phyloP scores from a whole-genome alignment of 2,329 filamentous ascomycete genomes.

The Thielaviopsis euricoi region DNA sequence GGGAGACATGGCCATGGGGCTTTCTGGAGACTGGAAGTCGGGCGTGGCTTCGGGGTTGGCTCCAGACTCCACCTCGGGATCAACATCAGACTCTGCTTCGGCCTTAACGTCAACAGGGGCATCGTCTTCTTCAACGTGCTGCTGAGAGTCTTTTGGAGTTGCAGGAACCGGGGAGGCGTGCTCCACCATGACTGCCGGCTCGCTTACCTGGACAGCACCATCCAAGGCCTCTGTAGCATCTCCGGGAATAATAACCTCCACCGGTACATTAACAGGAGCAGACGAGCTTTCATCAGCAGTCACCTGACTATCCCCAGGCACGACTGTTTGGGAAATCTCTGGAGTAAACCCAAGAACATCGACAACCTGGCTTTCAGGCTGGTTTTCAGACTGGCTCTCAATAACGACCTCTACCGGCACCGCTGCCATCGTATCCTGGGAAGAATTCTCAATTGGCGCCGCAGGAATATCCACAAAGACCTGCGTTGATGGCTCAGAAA shows the following conservation, averaged over 20 bases:
- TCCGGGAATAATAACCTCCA: neutral
- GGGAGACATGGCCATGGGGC: conserved; percentile 1
- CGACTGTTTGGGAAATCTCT: neutral
- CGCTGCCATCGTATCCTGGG: neutral
- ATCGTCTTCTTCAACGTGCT: neutral
- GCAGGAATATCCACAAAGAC: neutral
- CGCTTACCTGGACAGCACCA: conserved; percentile 16
- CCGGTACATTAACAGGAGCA: neutral
- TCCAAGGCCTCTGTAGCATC: neutral
- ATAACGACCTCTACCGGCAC: neutral
- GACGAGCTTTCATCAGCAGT: neutral
- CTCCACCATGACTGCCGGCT: conserved; percentile 7
- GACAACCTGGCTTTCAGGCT: neutral
- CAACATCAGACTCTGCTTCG: neutral
- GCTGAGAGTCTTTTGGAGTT: neutral
- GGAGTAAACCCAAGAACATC: no score
- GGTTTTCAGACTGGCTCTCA: neutral
- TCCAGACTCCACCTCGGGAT: neutral
- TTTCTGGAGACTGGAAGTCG: neutral
- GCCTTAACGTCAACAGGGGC: neutral
- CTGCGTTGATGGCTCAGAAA: neutral
- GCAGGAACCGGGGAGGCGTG: neutral
- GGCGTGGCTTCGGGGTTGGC: conserved; percentile 1
- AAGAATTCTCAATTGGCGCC: neutral
- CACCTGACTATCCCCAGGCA: neutral